Percentiles rank a stretch among this genome's conserved stretches.
phyloP scores from a whole-genome alignment of 2,329 filamentous ascomycete species.

The Didymella pomorum region DNA sequence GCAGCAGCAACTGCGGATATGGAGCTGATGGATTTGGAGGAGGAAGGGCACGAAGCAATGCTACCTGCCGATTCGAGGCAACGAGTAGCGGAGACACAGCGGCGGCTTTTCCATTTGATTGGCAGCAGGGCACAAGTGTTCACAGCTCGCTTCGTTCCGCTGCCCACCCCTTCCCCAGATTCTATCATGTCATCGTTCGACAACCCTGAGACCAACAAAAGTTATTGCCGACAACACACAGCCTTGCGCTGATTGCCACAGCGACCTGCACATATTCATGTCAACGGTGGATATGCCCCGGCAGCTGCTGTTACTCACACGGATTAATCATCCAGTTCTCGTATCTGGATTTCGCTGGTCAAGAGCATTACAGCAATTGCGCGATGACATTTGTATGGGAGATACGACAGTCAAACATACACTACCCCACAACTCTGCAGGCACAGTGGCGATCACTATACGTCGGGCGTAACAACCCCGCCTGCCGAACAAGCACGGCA shows the following conservation, averaged over 20 bases:
- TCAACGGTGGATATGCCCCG: too few relatives aligned
- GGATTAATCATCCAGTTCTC: background rate
- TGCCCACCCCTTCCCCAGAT: background rate
- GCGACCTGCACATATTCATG: background rate
- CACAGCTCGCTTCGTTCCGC: background rate
- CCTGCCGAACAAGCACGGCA: conserved; percentile 10
- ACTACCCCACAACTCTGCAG: conserved; percentile 10
- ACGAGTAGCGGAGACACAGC: background rate
- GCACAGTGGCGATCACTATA: conserved; percentile 4
- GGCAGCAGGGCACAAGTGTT: background rate
- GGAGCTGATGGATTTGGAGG: background rate
- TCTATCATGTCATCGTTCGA: background rate
- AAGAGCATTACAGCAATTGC: background rate
- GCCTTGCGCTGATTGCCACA: background rate
- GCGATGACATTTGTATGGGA: background rate
- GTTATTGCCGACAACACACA: background rate
- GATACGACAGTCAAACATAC: background rate
- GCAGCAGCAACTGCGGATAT: background rate
- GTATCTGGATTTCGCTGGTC: background rate
- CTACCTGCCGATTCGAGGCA: background rate
- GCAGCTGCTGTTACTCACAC: background rate
- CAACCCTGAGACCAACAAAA: background rate
- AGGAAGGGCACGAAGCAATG: background rate
- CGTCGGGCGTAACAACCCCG: conserved; percentile 6
- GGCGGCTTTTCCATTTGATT: background rate